phyloP scores from a whole-genome alignment of 176 grass and related monocot species.

The Zea mays region Zm-B73-REFERENCE-NAM-5.0 NC_050104.1:152099001-152099500 shows the following conservation, averaged over 20 bases:
- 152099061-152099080: constrained; percentile 83
- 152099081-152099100: constrained; percentile 78
- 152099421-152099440: too few species aligned
- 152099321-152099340: too few species aligned
- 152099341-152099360: too few species aligned
- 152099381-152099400: too few species aligned
- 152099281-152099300: background rate
- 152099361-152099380: too few species aligned
- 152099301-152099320: too few species aligned
- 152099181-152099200: background rate
- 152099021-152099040: constrained; percentile 99
- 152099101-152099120: constrained; percentile 79
- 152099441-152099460: too few species aligned
- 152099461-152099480: too few species aligned
- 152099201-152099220: background rate
- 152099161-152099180: background rate
- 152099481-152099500: too few species aligned
- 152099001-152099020: constrained; percentile 91
- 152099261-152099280: background rate
- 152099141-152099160: background rate
- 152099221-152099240: background rate
- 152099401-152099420: too few species aligned
- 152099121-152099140: constrained; percentile 57
- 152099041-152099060: constrained; percentile 96
- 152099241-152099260: background rate